Evolutionary conservation across 352 stramenopile genomes (phyloP), one percentile per base, ranked within the genome.

Genomic region (Phytophthora pseudosyringae): DNA sequence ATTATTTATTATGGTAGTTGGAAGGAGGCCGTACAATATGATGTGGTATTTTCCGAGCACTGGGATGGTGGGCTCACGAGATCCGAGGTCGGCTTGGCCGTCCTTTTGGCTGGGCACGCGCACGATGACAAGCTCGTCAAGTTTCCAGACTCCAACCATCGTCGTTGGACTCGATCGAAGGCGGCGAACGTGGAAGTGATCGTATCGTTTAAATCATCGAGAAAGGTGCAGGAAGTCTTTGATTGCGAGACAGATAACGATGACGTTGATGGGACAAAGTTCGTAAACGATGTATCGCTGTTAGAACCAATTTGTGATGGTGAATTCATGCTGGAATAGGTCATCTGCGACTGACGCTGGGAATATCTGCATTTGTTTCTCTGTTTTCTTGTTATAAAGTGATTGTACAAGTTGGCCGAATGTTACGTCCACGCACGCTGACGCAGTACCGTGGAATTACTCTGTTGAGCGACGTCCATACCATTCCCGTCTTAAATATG

Each of bases 21-120:
- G 21, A 21, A 21, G 21, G 21, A 21, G 21, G 21, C 21, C 21
- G 21, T 21, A 21, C 21, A 21, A 21, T 21, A 21, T 21, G 21
- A 21, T 21, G 2, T 21, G 21, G 21, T 21, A 21, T 21, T 21
- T 21, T 21, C 21, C 21, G 21, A 21, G 21, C 21, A 21, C 2
- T 21, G 21, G n/a, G n/a, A n/a, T n/a, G n/a, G 58, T 69, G 5
- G 78, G 73, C 32, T 67, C 40, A 31, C 71, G 70, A 35, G 73
- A 57, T 35, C 33, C 56, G 40, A 78, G 64, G 59, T 72, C 49
- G 5, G 21, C 12, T 15, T 70, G 68, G 55, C 33, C 56, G 21
- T 61, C 51, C n/a, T 51, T 36, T 6, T 51, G 21, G 28, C 28
- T 46, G 44, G 21, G 13, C 26, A 69, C 39, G 12, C 47, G 52